Conservation (phyloP, 345 rosid genomes). For the Orychophragmus violaceus region DNA sequence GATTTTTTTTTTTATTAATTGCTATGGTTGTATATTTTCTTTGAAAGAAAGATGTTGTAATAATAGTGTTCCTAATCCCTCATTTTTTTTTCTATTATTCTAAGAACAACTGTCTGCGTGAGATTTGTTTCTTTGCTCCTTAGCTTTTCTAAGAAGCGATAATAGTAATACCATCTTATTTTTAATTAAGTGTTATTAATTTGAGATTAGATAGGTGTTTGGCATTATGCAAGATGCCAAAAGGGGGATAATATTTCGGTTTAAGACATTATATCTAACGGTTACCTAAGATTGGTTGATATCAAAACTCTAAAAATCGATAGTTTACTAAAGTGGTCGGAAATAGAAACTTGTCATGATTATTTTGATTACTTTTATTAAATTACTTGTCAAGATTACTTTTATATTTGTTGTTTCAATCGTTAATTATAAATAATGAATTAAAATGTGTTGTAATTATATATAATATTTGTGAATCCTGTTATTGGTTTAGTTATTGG, state of each 20-base stretch:
- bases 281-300: slow-evolving; percentile 14
- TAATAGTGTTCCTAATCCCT: slow-evolving; percentile 29
- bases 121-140: slow-evolving; percentile 22
- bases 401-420: no score
- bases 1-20: neutral
- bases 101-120: slow-evolving; percentile 23
- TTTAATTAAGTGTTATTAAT: slow-evolving; percentile 3
- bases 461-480: neutral
- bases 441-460: neutral
- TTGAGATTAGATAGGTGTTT: slow-evolving; percentile 32
- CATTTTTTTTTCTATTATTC: slow-evolving; percentile 13
- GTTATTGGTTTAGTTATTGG: no score
- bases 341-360: neutral
- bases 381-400: no score
- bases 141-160: slow-evolving; percentile 19
- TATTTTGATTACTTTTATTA: no score
- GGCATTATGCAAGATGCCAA: slow-evolving; percentile 27
- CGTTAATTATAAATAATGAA: no score
- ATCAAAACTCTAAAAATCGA: slow-evolving; percentile 4
- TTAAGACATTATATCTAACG: neutral
- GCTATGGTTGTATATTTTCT: neutral
- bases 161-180: slow-evolving; percentile 15
- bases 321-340: slow-evolving; percentile 1
- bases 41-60: slow-evolving; percentile 14
- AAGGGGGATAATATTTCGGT: neutral